phyloP scores from a whole-genome alignment of 2,329 filamentous ascomycete species.

The Beauveria rudraprayagi region DNA sequence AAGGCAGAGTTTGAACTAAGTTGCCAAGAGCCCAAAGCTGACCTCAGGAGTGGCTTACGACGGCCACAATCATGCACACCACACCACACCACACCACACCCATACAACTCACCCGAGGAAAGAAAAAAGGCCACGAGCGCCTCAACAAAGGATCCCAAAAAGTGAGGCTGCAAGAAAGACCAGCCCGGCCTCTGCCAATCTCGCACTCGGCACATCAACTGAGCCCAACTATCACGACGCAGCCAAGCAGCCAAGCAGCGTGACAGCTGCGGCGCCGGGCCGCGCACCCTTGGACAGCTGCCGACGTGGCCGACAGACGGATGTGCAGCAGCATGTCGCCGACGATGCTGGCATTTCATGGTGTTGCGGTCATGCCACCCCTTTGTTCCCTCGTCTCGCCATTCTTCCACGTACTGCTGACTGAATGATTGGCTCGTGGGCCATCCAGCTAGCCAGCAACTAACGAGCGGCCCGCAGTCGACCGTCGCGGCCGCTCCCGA shows the following conservation, averaged over 20 bases:
- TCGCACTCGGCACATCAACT: neutral
- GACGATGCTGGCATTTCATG: neutral
- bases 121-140: neutral
- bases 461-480: constrained; percentile 9
- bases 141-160: neutral
- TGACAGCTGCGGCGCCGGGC: constrained; percentile 1
- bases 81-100: neutral
- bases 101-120: neutral
- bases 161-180: neutral
- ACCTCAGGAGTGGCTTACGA: neutral
- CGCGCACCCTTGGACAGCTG: constrained; percentile 3
- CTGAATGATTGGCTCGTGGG: neutral
- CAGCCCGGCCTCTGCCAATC: neutral
- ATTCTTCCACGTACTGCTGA: neutral
- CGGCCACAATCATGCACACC: neutral
- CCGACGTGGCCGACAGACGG: constrained; percentile 1
- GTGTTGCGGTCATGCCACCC: neutral
- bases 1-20: neutral
- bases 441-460: constrained; percentile 1
- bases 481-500: constrained; percentile 10
- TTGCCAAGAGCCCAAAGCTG: constrained; percentile 1
- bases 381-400: neutral
- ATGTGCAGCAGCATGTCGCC: neutral
- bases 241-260: constrained; percentile 4
- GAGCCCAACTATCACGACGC: constrained; percentile 7